Evolutionary conservation across 179 eudicot species (phyloP).

Genomic region (Silene coronaria): DNA sequence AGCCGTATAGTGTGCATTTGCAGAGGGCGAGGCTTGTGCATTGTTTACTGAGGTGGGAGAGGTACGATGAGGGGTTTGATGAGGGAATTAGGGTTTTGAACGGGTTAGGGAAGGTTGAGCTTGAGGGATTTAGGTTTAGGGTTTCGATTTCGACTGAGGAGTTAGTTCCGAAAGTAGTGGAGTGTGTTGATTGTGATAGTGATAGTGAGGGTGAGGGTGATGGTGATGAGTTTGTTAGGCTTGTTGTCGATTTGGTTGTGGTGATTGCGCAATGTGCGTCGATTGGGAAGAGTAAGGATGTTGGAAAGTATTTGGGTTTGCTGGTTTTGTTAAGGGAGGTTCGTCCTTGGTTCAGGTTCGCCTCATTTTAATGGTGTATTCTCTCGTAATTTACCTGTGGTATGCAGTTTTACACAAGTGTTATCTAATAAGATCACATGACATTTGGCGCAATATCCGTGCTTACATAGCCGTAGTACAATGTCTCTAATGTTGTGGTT

Average conservation of each 20-base stretch:
- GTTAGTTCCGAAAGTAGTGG: constrained; percentile 36
- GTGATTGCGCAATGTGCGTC: constrained; percentile 43
- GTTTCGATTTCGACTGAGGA: constrained; percentile 16
- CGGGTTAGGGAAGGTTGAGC: constrained; percentile 28
- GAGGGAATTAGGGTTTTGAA: constrained; percentile 57
- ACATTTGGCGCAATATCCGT: not conserved
- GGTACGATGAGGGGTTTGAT: constrained; percentile 40
- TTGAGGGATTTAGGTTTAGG: constrained; percentile 24
- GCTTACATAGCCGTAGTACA: not conserved
- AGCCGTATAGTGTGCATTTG: constrained; percentile 44
- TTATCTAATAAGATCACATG: too few species aligned
- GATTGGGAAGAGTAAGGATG: constrained; percentile 39
- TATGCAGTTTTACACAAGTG: too few species aligned
- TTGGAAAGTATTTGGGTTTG: constrained; percentile 36
- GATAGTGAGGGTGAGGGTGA: constrained; percentile 8
- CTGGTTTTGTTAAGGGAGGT: constrained; percentile 46
- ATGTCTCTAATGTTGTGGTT: not conserved
- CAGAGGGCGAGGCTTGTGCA: constrained; percentile 52
- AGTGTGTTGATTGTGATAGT: constrained; percentile 10
- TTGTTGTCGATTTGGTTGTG: constrained; percentile 48
- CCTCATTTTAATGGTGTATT: not conserved
- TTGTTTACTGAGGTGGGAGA: constrained; percentile 52
- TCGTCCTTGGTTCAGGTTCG: constrained; percentile 64
- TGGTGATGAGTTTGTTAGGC: constrained; percentile 39
- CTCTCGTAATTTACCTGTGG: too few species aligned